A percentile compares a stretch with the other conserved stretches of the same genome.
Conservation (phyloP, 805 yeast species). For the Millerozyma miso region DNA sequence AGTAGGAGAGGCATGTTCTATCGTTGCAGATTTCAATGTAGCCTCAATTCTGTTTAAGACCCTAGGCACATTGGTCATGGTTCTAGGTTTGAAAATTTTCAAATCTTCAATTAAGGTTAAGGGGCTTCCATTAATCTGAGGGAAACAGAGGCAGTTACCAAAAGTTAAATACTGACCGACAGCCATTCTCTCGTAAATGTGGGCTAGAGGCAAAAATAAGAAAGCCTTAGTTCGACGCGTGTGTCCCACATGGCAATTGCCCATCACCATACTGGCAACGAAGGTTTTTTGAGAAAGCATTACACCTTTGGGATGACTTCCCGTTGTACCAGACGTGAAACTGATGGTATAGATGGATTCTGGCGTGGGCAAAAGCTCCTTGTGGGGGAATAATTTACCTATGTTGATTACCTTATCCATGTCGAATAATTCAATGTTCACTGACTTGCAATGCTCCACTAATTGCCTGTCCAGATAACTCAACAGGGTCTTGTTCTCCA, state of each 20-base stretch:
- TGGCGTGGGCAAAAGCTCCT: constrained; percentile 25
- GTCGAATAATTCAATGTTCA: constrained; percentile 27
- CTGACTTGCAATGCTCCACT: constrained; percentile 18
- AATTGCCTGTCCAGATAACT: constrained; percentile 33
- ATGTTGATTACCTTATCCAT: constrained; percentile 25
- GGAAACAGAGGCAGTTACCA: constrained; percentile 31
- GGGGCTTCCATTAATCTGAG: constrained; percentile 18
- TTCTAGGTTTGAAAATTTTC: constrained; percentile 22
- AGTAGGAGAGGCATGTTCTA: constrained; percentile 2
- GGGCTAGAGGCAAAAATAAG: constrained; percentile 34
- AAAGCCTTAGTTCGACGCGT: constrained; percentile 11
- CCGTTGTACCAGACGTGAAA: constrained; percentile 62
- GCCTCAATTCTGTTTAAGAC: constrained; percentile 36
- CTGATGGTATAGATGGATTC: constrained; percentile 38
- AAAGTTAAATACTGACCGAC: constrained; percentile 15
- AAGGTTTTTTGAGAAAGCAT: constrained; percentile 35
- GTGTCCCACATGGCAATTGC: constrained; percentile 20
- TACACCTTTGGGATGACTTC: constrained; percentile 73
- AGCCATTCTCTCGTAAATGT: constrained; percentile 30
- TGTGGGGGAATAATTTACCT: constrained; percentile 35
- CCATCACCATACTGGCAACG: constrained; percentile 13
- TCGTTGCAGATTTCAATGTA: constrained; percentile 9
- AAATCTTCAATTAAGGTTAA: constrained; percentile 25
- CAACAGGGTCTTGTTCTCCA: constrained; percentile 5
- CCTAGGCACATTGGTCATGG: constrained; percentile 30